Conservation (phyloP, 2,329 filamentous ascomycete genomes). For the Talaromyces piceae region DNA sequence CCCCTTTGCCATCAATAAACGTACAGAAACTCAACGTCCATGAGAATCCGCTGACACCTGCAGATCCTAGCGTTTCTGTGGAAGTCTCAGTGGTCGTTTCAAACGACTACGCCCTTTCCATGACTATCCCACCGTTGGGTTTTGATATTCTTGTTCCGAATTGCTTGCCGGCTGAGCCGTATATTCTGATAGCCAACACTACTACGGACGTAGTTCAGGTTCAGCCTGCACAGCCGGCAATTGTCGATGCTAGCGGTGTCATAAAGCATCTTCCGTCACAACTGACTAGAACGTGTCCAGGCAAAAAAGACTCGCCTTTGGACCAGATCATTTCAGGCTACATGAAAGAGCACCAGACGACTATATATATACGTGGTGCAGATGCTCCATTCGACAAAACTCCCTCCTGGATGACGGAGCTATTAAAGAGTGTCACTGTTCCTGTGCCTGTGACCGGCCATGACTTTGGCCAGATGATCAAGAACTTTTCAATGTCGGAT, state of each 20-base stretch:
- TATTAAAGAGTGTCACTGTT: constrained; percentile 74
- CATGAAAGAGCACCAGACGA: constrained; percentile 69
- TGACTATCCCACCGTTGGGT: constrained; percentile 69
- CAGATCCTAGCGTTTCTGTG: constrained; percentile 62
- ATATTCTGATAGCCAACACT: constrained; percentile 72
- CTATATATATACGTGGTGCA: constrained; percentile 75
- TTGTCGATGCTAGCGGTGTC: constrained; percentile 62
- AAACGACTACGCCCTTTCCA: constrained; percentile 71
- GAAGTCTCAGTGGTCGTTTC: constrained; percentile 65
- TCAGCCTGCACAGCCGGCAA: constrained; percentile 59
- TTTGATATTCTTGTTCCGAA: constrained; percentile 83
- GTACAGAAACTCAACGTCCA: constrained; percentile 73
- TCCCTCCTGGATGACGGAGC: constrained; percentile 72
- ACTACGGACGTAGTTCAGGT: constrained; percentile 61
- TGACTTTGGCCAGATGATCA: constrained; percentile 73
- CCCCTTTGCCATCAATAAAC: constrained; percentile 70
- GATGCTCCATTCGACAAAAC: constrained; percentile 58
- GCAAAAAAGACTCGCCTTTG: constrained; percentile 70
- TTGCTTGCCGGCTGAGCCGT: constrained; percentile 62
- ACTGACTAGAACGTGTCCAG: constrained; percentile 66
- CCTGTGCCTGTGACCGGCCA: constrained; percentile 78
- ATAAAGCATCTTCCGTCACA: constrained; percentile 66
- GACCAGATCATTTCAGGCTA: constrained; percentile 76
- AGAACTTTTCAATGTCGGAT: constrained; percentile 77
- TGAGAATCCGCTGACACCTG: constrained; percentile 52